These are phyloP conservation scores for Cryptococcus sp. DNA, from an alignment of 1,284 basidiomycete species.

Conservation along the genomic window DNA sequence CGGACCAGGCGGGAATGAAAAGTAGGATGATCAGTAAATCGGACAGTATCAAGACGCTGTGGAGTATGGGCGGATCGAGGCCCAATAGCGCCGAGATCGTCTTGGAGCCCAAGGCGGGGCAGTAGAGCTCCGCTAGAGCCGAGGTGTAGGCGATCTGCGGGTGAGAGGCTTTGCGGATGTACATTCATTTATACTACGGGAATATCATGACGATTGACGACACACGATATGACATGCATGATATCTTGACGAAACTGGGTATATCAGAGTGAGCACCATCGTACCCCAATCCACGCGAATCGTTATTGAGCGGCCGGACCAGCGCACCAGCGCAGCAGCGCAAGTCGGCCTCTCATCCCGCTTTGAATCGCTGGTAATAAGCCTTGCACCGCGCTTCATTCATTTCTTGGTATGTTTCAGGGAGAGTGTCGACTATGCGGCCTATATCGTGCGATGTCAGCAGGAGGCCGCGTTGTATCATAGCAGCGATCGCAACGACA, in stretches of 20 bases:
- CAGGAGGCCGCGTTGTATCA: neutral
- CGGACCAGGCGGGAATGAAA: slow-evolving; percentile 4
- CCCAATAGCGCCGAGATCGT: slow-evolving; percentile 25
- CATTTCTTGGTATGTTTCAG: slow-evolving; percentile 84
- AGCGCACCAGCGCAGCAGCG: too few species aligned
- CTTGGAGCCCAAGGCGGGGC: slow-evolving; percentile 1
- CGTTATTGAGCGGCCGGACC: neutral
- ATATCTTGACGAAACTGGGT: slow-evolving; percentile 5
- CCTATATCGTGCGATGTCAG: slow-evolving; percentile 57
- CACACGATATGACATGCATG: slow-evolving; percentile 4
- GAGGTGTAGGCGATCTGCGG: too few species aligned
- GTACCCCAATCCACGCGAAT: neutral
- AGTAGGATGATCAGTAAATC: slow-evolving; percentile 20
- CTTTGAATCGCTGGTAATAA: slow-evolving; percentile 68
- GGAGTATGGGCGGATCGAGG: slow-evolving; percentile 25
- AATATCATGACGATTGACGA: neutral
- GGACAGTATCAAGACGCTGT: slow-evolving; percentile 32
- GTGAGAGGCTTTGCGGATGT: neutral
- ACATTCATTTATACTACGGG: neutral
- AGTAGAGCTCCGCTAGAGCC: too few species aligned
- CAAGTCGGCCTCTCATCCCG: slow-evolving; percentile 16
- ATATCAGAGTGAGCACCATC: too few species aligned
- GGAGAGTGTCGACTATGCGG: slow-evolving; percentile 75
- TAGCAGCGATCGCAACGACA: neutral
- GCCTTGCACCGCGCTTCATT: slow-evolving; percentile 76